Conservation (phyloP, 768 basidiomycete species). For the Clitopilus hobsonii region DNA sequence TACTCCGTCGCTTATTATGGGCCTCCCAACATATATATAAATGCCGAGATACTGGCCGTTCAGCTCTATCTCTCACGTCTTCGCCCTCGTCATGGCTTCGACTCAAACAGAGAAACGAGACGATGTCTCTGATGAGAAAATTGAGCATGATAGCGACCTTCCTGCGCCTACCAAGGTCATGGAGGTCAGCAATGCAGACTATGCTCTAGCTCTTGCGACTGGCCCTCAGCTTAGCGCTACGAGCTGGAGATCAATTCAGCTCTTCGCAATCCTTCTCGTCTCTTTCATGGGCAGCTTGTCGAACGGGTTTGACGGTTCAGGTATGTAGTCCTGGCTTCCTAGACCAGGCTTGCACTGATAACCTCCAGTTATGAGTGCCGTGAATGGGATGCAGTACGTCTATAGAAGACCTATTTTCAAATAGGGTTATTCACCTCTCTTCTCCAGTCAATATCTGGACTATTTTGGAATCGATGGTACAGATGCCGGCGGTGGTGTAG, state of each 20-base stretch:
- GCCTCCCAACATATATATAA: no score
- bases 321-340: constrained; percentile 17
- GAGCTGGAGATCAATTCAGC: constrained; percentile 33
- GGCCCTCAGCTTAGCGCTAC: constrained; percentile 36
- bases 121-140: neutral
- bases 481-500: constrained; percentile 38
- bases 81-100: constrained; percentile 2
- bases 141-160: neutral
- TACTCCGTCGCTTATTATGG: no score
- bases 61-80: no score
- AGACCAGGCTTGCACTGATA: neutral
- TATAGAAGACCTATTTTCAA: neutral
- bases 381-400: constrained; percentile 42
- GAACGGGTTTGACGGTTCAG: constrained; percentile 44
- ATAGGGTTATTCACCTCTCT: constrained; percentile 1
- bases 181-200: constrained; percentile 32
- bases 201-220: constrained; percentile 38
- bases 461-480: constrained; percentile 35
- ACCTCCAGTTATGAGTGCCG: constrained; percentile 37
- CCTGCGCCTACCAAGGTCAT: constrained; percentile 18
- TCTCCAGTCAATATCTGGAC: constrained; percentile 30
- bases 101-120: neutral
- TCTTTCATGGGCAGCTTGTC: constrained; percentile 42
- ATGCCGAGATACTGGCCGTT: no score
- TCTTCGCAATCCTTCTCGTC: constrained; percentile 35